These are phyloP conservation scores for Theileria luwenshuni DNA, from an alignment of 169 alveolate genomes.

Conservation along the genomic window DNA sequence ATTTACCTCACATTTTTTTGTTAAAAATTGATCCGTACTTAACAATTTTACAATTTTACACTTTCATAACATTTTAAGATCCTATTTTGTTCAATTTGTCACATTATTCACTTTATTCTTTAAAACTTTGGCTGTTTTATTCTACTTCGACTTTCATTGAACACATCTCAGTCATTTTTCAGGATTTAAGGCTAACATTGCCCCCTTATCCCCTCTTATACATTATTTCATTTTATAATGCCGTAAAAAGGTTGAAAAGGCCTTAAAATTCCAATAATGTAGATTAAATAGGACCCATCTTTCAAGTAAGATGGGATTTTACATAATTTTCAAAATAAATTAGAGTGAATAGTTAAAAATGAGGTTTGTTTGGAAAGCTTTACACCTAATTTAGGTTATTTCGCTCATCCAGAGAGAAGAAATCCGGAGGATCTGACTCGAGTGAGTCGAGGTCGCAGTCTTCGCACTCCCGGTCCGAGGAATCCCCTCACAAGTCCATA, in stretches of 20 bases:
- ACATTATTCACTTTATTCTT: too few species aligned
- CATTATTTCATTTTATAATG: too few species aligned
- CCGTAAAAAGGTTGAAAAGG: background rate
- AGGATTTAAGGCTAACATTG: too few species aligned
- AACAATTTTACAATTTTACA: too few species aligned
- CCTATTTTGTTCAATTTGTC: too few species aligned
- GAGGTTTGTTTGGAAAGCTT: constrained; percentile 5
- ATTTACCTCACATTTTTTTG: too few species aligned
- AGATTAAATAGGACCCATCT: background rate
- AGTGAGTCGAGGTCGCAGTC: constrained; percentile 24
- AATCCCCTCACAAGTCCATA: constrained; percentile 32
- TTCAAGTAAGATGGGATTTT: background rate
- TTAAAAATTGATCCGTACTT: too few species aligned
- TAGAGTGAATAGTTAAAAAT: background rate
- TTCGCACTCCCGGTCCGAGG: constrained; percentile 1
- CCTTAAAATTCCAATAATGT: background rate
- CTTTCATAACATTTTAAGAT: too few species aligned
- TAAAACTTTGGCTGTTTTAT: too few species aligned
- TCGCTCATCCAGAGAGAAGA: constrained; percentile 30
- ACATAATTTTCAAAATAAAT: background rate
- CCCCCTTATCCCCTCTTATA: too few species aligned
- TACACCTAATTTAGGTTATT: constrained; percentile 4
- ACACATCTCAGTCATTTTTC: too few species aligned
- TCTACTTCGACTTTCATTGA: too few species aligned
- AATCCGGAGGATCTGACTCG: constrained; percentile 24